A percentile compares a stretch with the other conserved stretches of the same genome.
phyloP scores from a whole-genome alignment of 2,329 filamentous ascomycete species.

The Fusarium marasasianum region DNA sequence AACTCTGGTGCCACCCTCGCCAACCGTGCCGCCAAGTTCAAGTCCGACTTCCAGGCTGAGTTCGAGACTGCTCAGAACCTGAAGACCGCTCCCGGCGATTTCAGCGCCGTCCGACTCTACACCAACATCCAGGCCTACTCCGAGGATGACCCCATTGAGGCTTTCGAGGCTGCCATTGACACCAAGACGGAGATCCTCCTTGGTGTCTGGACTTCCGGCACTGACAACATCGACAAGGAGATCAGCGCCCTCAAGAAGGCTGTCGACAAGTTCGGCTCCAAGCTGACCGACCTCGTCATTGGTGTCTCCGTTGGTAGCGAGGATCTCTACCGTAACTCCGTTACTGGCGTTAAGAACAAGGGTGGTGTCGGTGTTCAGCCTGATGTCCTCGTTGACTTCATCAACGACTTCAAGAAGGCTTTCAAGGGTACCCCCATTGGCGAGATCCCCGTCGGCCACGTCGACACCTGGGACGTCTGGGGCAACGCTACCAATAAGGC shows the following conservation, averaged over 20 bases:
- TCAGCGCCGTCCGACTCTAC: constrained; percentile 71
- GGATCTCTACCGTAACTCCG: constrained; percentile 71
- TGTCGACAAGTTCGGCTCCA: constrained; percentile 60
- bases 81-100: constrained; percentile 58
- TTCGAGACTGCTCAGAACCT: constrained; percentile 53
- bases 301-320: constrained; percentile 74
- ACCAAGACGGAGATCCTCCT: constrained; percentile 70
- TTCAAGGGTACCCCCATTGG: constrained; percentile 58
- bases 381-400: constrained; percentile 69
- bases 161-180: constrained; percentile 75
- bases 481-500: constrained; percentile 66
- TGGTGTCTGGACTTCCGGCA: constrained; percentile 70
- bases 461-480: constrained; percentile 75
- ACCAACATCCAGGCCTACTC: constrained; percentile 73
- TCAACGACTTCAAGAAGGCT: constrained; percentile 68
- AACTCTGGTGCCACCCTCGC: constrained; percentile 60
- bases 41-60: constrained; percentile 59
- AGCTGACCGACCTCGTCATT: constrained; percentile 66
- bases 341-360: constrained; percentile 70
- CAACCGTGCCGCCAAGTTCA: constrained; percentile 62
- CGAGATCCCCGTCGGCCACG: constrained; percentile 68
- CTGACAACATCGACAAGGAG: constrained; percentile 66
- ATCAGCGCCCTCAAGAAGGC: constrained; percentile 67
- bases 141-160: constrained; percentile 80
- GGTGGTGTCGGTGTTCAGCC: constrained; percentile 69